Evolutionary conservation across 257 asterid species (phyloP).

Genomic region (Prunella vulgaris): DNA sequence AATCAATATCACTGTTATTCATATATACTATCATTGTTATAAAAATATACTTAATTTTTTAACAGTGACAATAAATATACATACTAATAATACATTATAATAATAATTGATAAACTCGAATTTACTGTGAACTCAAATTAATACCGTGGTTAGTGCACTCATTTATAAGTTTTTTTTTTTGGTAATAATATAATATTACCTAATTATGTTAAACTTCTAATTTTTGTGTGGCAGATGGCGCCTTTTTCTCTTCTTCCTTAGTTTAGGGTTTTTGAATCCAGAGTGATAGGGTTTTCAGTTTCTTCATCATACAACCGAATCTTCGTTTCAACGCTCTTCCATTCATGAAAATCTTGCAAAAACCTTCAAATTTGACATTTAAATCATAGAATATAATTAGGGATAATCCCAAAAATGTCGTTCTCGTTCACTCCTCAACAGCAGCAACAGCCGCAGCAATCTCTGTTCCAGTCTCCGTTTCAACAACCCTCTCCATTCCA

Average conservation of each 20-base stretch:
- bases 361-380: not conserved
- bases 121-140: too few relatives aligned
- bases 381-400: constrained; percentile 6
- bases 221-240: constrained; percentile 34
- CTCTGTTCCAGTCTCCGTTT: constrained; percentile 37
- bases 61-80: too few relatives aligned
- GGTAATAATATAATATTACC: not conserved
- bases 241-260: constrained; percentile 27
- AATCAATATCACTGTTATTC: too few relatives aligned
- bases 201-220: not conserved
- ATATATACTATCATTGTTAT: too few relatives aligned
- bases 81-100: too few relatives aligned
- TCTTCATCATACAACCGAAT: constrained; percentile 7
- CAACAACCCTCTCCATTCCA: constrained; percentile 41
- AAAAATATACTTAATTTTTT: too few relatives aligned
- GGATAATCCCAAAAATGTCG: constrained; percentile 34
- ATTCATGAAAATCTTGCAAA: constrained; percentile 3
- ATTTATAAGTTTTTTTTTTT: too few relatives aligned
- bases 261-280: constrained; percentile 44
- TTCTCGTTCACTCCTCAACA: constrained; percentile 66
- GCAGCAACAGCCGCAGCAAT: constrained; percentile 45
- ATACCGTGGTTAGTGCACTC: too few relatives aligned
- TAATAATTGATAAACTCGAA: too few relatives aligned
- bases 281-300: constrained; percentile 1
- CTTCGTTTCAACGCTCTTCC: not conserved